phyloP scores from a whole-genome alignment of 2,329 filamentous ascomycete species.

The Neofusicoccum parvum region DNA sequence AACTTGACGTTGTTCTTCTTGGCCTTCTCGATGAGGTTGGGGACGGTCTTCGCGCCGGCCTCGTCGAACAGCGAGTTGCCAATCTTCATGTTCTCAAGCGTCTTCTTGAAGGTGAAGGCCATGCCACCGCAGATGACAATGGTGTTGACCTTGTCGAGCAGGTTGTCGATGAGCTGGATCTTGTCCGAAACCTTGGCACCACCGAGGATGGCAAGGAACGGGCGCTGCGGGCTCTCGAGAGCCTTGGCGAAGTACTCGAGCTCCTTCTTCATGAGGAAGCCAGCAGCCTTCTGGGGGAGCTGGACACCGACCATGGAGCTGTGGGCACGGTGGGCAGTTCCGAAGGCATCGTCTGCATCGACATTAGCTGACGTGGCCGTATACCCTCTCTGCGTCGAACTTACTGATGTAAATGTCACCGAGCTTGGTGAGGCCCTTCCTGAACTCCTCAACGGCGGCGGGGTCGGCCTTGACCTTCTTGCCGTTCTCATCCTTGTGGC shows the following conservation, averaged over 20 bases:
- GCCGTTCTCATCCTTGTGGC: constrained; percentile 87
- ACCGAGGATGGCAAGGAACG: constrained; percentile 97
- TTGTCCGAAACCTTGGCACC: constrained; percentile 99
- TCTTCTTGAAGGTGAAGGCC: constrained; percentile 99
- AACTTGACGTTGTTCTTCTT: constrained; percentile 96
- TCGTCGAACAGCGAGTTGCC: constrained; percentile 92
- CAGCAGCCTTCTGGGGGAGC: constrained; percentile 93
- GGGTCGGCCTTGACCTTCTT: constrained; percentile 99
- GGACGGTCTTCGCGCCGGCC: constrained; percentile 88
- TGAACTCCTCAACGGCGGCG: constrained; percentile 87
- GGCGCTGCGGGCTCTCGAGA: constrained; percentile 87
- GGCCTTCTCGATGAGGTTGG: constrained; percentile 86
- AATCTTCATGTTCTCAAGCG: constrained; percentile 86
- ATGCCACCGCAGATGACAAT: constrained; percentile 96
- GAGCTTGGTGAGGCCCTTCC: constrained; percentile 90
- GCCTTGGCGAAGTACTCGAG: constrained; percentile 99
- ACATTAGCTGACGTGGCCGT: constrained; percentile 26
- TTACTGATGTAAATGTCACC: constrained; percentile 95
- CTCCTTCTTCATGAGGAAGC: constrained; percentile 99
- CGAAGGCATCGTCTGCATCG: constrained; percentile 85
- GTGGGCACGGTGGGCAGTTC: constrained; percentile 96
- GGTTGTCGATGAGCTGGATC: constrained; percentile 99
- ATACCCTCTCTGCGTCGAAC: constrained; percentile 38
- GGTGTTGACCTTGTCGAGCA: constrained; percentile 96
- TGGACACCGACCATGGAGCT: constrained; percentile 98